phyloP scores from a whole-genome alignment of 306 rosid genomes.

The Vigna trinervia region DNA sequence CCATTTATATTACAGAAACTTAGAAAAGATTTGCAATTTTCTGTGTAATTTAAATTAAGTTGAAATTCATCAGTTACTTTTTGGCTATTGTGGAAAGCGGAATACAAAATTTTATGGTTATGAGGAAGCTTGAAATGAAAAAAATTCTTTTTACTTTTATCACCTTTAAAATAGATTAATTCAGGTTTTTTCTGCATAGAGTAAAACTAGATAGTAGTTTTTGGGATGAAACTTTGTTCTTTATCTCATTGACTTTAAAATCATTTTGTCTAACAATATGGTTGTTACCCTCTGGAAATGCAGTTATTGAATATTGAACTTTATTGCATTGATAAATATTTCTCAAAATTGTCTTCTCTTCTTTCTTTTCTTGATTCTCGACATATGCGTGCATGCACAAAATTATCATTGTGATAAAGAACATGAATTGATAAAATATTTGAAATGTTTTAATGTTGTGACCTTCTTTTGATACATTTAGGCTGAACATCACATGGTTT shows the following conservation, averaged over 20 bases:
- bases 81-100: background rate
- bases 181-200: conserved; percentile 24
- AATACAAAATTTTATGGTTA: background rate
- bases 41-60: background rate
- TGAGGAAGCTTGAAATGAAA: conserved; percentile 11
- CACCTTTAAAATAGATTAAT: background rate
- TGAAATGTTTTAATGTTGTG: conserved; percentile 11
- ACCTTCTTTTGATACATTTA: conserved; percentile 49
- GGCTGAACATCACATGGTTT: conserved; percentile 48
- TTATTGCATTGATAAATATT: conserved; percentile 7
- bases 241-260: background rate
- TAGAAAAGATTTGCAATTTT: background rate
- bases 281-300: background rate
- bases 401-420: background rate
- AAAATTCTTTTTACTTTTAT: background rate
- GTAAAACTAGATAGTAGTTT: background rate
- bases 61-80: background rate
- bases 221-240: conserved; percentile 2
- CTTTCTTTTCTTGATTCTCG: conserved; percentile 2
- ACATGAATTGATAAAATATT: conserved; percentile 12
- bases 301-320: conserved; percentile 13
- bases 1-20: background rate
- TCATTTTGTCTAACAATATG: background rate
- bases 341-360: background rate
- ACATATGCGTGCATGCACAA: background rate